Evolutionary conservation across 331 rosid species (phyloP), one percentile per base, ranked within the genome.

Genomic region (Malus hybrid): DNA sequence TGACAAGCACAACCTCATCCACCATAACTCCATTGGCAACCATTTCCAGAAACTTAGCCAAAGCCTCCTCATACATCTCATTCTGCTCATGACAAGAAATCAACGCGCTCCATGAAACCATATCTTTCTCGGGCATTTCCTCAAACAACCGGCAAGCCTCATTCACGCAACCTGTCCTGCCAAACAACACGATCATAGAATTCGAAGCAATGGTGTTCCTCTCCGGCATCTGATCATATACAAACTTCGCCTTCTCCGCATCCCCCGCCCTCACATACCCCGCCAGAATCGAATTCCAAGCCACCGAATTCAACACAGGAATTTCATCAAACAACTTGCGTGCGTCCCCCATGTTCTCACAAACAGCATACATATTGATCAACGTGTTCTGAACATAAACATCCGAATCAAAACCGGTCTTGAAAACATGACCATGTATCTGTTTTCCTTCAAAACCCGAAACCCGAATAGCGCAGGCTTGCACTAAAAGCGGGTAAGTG

Each of bases 31-130:
- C 82, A 32, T 78, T 48, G 50, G 73, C 55, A 76, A 62, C 59
- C 93, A 86, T 88, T 76, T 70, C 33, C 64, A 32, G 18, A 50
- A 88, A 86, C 83, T 73, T 39, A 71, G 10, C 80, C 76, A 88
- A 69, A 39, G 87, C 86, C 34, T 81, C 87, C 67, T 76, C 82
- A 39, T 64, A 62, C 86, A 82, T 80, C 62, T 75, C 82, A 72
- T 86, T 88, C 60, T 88, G 89, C 72, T 82, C 86, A 48, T 71
- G 79, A 74, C 88, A 84, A 48, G 93, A 81, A 78, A 88, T 85
- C 83, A 88, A 19, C 0, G 93, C 90, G 48, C 86, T 88, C 90
- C 93, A 88, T 0, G 89, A 84, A 34, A 86, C 87, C 89, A 88
- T 86, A 70, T 84, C 93, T 57, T 79, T 86, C 54, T 74, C 66